Conservation (phyloP, 129 eudicot species). For the Saussurea involucrata region DNA sequence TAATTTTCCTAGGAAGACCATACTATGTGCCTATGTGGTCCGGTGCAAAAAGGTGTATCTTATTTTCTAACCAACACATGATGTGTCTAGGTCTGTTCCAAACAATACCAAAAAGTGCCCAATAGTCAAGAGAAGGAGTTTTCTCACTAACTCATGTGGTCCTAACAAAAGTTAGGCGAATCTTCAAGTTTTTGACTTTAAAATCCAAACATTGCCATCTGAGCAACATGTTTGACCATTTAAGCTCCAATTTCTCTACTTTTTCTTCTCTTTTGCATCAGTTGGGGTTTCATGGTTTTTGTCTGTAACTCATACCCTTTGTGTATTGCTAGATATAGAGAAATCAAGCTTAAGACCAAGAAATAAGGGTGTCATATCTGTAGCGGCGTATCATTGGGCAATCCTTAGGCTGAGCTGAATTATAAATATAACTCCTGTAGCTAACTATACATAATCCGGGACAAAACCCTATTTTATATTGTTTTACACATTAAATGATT, state of each 20-base stretch:
- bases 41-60: not conserved
- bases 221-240: not conserved
- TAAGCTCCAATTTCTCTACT: not conserved
- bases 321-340: not conserved
- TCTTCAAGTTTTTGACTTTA: not conserved
- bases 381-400: not conserved
- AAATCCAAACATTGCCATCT: not conserved
- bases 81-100: not conserved
- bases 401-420: not conserved
- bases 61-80: not conserved
- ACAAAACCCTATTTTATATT: not conserved
- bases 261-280: not conserved
- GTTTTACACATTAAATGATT: too few species aligned
- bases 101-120: not conserved
- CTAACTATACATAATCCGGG: not conserved
- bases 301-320: not conserved
- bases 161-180: not conserved
- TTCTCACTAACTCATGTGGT: not conserved
- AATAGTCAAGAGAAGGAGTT: not conserved
- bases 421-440: not conserved
- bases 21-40: not conserved
- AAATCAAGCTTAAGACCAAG: conserved; percentile 4
- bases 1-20: not conserved
- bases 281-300: not conserved
- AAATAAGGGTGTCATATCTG: not conserved